Evolutionary conservation across 2,329 filamentous ascomycete species (phyloP).

Genomic region (Alternaria arborescens): DNA sequence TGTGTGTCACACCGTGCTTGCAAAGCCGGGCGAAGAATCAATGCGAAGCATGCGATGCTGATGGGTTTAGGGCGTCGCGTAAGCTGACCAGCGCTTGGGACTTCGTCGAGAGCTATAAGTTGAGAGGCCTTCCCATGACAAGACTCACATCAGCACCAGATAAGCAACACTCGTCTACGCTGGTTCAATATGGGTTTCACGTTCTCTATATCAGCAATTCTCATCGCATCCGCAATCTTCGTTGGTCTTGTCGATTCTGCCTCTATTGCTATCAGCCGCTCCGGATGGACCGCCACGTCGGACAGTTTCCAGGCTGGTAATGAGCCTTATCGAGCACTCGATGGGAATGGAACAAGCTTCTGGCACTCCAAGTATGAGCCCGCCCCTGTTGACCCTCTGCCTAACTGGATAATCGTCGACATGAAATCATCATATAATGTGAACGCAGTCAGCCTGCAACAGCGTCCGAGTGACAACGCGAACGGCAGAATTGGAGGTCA

Average conservation of each 20-base stretch:
- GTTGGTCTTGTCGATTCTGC: slow-evolving; percentile 17
- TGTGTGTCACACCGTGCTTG: not conserved
- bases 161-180: not conserved
- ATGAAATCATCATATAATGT: slow-evolving; percentile 42
- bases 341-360: slow-evolving; percentile 41
- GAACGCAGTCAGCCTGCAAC: slow-evolving; percentile 44
- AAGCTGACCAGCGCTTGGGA: not conserved
- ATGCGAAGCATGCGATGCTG: not conserved
- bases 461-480: slow-evolving; percentile 41
- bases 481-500: slow-evolving; percentile 52
- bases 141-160: not conserved
- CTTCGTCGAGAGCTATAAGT: not conserved
- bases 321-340: slow-evolving; percentile 39
- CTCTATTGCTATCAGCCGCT: slow-evolving; percentile 28
- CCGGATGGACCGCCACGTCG: slow-evolving; percentile 38
- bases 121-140: not conserved
- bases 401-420: slow-evolving; percentile 46
- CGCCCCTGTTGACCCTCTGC: slow-evolving; percentile 29
- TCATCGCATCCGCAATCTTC: slow-evolving; percentile 8
- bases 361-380: slow-evolving; percentile 47
- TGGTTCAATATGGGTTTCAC: not conserved
- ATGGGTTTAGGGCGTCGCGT: not conserved
- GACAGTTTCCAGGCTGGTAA: slow-evolving; percentile 36
- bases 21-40: too few relatives aligned
- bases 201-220: slow-evolving; percentile 5